These are phyloP conservation scores for Candida dajiaensis DNA, from an alignment of 805 yeast genomes.

Conservation along the genomic window DNA sequence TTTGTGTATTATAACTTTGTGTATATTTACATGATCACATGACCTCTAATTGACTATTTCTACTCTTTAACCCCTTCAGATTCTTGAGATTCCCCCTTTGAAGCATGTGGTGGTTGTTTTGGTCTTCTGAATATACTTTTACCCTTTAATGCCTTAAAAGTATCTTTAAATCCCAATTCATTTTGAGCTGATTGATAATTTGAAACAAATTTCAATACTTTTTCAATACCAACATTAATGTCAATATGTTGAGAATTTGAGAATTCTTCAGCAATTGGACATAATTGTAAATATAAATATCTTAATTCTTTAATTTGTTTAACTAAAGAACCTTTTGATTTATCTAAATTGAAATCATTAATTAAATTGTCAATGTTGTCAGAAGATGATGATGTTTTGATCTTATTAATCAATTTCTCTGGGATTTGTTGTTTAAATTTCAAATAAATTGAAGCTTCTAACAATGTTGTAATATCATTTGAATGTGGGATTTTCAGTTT, in stretches of 20 bases:
- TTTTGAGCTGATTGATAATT: slow-evolving; percentile 7
- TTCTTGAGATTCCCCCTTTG: not conserved
- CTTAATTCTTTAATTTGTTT: slow-evolving; percentile 11
- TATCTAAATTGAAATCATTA: not conserved
- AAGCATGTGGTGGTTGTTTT: not conserved
- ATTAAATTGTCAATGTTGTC: too few species aligned
- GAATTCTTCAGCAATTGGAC: slow-evolving; percentile 18
- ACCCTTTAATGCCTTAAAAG: slow-evolving; percentile 8
- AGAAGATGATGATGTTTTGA: slow-evolving; percentile 2
- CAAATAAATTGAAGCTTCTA: slow-evolving; percentile 13
- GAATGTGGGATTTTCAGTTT: slow-evolving; percentile 4
- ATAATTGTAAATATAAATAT: slow-evolving; percentile 17
- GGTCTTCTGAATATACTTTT: slow-evolving; percentile 6
- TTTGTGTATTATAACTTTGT: too few species aligned
- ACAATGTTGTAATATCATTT: slow-evolving; percentile 12
- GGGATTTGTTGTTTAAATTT: slow-evolving; percentile 11
- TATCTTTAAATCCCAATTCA: slow-evolving; percentile 5
- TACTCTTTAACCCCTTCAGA: too few species aligned
- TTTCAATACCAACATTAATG: not conserved
- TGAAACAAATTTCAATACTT: slow-evolving; percentile 5
- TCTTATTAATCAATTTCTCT: slow-evolving; percentile 4
- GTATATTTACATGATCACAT: not conserved
- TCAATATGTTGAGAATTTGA: slow-evolving; percentile 1
- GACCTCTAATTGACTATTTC: not conserved
- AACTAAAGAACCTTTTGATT: slow-evolving; percentile 5